Evolutionary conservation across 257 asterid species (phyloP).

Genomic region (Hygrophila difformis): DNA sequence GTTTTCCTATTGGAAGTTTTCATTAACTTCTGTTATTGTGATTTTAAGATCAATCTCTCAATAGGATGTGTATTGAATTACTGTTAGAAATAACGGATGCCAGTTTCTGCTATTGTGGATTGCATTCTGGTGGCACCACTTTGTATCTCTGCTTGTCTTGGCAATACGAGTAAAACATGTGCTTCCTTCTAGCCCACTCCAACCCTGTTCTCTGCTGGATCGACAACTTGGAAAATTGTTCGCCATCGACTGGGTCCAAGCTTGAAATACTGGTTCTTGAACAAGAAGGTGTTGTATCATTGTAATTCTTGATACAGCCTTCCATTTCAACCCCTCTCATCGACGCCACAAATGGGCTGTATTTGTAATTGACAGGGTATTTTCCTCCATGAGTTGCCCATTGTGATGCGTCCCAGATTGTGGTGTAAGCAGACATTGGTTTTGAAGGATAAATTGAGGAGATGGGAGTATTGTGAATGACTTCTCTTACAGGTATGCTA

Average conservation of each 20-base stretch:
- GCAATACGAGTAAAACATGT: slow-evolving; percentile 76
- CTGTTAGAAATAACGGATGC: too few relatives aligned
- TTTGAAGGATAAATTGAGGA: slow-evolving; percentile 60
- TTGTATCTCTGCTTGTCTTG: slow-evolving; percentile 61
- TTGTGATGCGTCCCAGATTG: slow-evolving; percentile 82
- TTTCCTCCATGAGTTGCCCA: slow-evolving; percentile 96
- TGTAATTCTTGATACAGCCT: slow-evolving; percentile 41
- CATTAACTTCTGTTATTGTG: too few relatives aligned
- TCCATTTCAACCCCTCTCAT: slow-evolving; percentile 46
- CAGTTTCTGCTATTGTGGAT: slow-evolving; percentile 26
- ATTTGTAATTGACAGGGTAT: slow-evolving; percentile 57
- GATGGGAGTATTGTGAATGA: slow-evolving; percentile 34
- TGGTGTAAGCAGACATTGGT: slow-evolving; percentile 56
- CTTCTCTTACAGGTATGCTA: slow-evolving; percentile 66
- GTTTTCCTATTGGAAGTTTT: too few relatives aligned
- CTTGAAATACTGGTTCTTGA: slow-evolving; percentile 40
- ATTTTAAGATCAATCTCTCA: too few relatives aligned
- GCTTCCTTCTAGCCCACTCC: slow-evolving; percentile 73
- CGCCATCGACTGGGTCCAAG: slow-evolving; percentile 71
- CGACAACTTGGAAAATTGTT: slow-evolving; percentile 51
- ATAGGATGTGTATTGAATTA: too few relatives aligned
- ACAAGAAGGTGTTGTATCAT: slow-evolving; percentile 24
- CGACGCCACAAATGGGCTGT: slow-evolving; percentile 48
- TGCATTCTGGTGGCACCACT: slow-evolving; percentile 70
- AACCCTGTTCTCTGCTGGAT: slow-evolving; percentile 41